Evolutionary conservation across 1,284 basidiomycete genomes (phyloP).

Genomic region (Naganishia albida): DNA sequence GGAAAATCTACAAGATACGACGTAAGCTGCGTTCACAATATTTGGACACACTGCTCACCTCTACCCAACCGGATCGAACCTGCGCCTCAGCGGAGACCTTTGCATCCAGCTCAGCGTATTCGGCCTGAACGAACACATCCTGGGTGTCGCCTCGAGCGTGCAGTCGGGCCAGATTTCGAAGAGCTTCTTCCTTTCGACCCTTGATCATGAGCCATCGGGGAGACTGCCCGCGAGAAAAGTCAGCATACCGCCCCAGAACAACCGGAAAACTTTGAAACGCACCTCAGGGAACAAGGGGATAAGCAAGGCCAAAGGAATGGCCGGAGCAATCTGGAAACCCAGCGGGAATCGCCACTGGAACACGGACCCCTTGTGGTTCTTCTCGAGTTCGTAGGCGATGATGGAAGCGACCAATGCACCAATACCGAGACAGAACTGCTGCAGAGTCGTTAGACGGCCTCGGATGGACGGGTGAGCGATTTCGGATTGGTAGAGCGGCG

Average conservation of each 20-base stretch:
- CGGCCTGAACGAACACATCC: slow-evolving; percentile 53
- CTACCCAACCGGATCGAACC: slow-evolving; percentile 40
- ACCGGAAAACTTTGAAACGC: slow-evolving; percentile 14
- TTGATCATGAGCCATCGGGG: slow-evolving; percentile 59
- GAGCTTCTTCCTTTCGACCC: slow-evolving; percentile 58
- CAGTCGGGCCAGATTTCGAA: slow-evolving; percentile 57
- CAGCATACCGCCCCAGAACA: no score
- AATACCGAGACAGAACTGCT: slow-evolving; percentile 59
- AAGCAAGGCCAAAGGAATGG: slow-evolving; percentile 62
- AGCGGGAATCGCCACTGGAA: slow-evolving; percentile 62
- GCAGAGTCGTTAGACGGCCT: slow-evolving; percentile 64
- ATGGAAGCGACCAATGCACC: slow-evolving; percentile 56
- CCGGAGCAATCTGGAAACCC: slow-evolving; percentile 54
- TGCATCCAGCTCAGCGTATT: slow-evolving; percentile 53
- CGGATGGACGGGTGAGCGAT: slow-evolving; percentile 66
- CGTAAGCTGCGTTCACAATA: background rate
- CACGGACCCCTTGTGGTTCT: slow-evolving; percentile 41
- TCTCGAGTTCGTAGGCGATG: slow-evolving; percentile 54
- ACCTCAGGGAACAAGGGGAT: slow-evolving; percentile 60
- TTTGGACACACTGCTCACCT: no score
- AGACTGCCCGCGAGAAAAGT: background rate
- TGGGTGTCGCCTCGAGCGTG: slow-evolving; percentile 59
- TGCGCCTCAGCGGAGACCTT: slow-evolving; percentile 52
- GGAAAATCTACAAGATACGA: slow-evolving; percentile 56
- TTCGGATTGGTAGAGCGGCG: slow-evolving; percentile 63